Evolutionary conservation across 768 basidiomycete species (phyloP), one percentile per base, ranked within the genome.

Genomic region (Clitopilus passeckerianus): DNA sequence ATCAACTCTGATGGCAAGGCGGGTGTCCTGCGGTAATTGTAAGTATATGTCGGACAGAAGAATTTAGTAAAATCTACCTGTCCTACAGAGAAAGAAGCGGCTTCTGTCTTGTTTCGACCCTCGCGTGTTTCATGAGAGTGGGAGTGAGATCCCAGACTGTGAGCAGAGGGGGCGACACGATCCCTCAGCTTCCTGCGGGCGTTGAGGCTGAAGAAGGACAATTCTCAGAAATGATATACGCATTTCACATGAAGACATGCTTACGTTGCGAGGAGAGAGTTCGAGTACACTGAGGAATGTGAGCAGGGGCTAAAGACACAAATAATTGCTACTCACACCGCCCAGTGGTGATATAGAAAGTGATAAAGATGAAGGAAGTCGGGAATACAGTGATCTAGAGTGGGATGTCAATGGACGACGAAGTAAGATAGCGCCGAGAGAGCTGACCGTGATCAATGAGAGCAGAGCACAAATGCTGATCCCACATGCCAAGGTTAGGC

Each of bases 401-500:
- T 30, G 2, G 69, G 59, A 8, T 82, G 68, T 81, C 81, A 83
- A 9, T 57, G 23, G 16, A 20, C 27, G 15, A 33, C 41, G 30
- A 56, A 10, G 56, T 67, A 44, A 60, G 55, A 6, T 10, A 46
- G 46, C 10, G 14, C 22, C 20, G 6, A 15, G 9, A 50, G 12
- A 52, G 16, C 34, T 12, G 37, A 37, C 14, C 30, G 30, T 18
- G 23, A 8, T 46, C 34, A 14, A 71, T 77, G 53, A 63, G 82
- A 80, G 56, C 77, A 81, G 18, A 81, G 70, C 79, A 82, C 77
- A 4, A 80, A 77, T 18, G 78, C 67, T 4, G 79, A 71, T 2
- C 80, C 80, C 14, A 76, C 79, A 15, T 77, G 74, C 50, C 76
- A 77, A 56, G 10, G n/a, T 22, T 30, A 58, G 22, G 41, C n/a